phyloP scores from a whole-genome alignment of 2,329 filamentous ascomycete genomes.

The Colletotrichum sp. region DNA sequence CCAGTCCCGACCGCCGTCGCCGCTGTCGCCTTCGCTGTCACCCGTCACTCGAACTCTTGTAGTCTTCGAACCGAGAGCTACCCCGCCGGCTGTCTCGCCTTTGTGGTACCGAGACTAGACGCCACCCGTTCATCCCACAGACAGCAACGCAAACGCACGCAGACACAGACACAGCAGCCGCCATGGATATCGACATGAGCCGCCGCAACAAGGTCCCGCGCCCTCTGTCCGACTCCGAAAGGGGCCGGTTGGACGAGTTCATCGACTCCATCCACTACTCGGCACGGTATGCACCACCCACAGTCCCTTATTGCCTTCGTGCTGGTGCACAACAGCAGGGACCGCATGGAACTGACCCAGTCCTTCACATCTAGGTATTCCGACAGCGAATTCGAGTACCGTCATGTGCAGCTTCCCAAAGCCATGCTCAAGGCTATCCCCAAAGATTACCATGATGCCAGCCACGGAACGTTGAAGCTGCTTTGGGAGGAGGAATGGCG shows the following conservation, averaged over 20 bases:
- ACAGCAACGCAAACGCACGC: neutral
- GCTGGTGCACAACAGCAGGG: neutral
- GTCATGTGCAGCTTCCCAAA: slow-evolving; percentile 96
- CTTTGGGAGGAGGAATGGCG: slow-evolving; percentile 99
- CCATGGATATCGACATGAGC: slow-evolving; percentile 73
- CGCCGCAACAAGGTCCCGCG: slow-evolving; percentile 89
- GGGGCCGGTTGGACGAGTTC: slow-evolving; percentile 86
- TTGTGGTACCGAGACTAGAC: slow-evolving; percentile 14
- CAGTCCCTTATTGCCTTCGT: neutral
- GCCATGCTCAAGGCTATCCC: slow-evolving; percentile 98
- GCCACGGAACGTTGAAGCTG: slow-evolving; percentile 91
- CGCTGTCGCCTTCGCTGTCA: neutral
- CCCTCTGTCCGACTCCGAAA: slow-evolving; percentile 80
- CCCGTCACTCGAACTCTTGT: neutral
- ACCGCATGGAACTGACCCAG: neutral
- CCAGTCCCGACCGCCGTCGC: neutral
- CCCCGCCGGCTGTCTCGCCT: slow-evolving; percentile 8
- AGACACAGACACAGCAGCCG: neutral
- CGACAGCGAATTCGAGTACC: slow-evolving; percentile 93
- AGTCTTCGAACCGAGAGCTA: neutral
- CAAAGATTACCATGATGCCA: slow-evolving; percentile 88
- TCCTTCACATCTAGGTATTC: slow-evolving; percentile 71
- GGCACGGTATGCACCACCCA: slow-evolving; percentile 66
- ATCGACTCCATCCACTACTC: slow-evolving; percentile 96
- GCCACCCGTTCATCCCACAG: slow-evolving; percentile 11